A percentile compares a stretch with the other conserved stretches of the same genome.
Evolutionary conservation across 2,329 filamentous ascomycete genomes (phyloP).

Genomic region (Botrytis deweyae): DNA sequence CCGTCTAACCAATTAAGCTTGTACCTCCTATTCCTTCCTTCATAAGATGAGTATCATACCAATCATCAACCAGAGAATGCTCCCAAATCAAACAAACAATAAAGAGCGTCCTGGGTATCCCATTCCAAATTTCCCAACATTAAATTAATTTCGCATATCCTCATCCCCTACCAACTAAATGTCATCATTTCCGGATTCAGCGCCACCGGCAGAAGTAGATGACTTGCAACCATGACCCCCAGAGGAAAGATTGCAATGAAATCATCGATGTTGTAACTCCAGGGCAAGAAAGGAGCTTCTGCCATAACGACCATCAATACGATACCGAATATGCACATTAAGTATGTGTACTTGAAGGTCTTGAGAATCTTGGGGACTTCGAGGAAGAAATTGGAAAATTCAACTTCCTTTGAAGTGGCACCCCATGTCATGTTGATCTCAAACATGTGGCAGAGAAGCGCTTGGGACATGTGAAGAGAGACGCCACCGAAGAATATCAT

Average conservation of each 20-base stretch:
- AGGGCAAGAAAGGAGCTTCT: conserved; percentile 11
- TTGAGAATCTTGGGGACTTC: conserved; percentile 18
- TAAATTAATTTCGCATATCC: background rate
- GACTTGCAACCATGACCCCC: conserved; percentile 9
- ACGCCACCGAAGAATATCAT: conserved; percentile 75
- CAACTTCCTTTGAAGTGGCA: conserved; percentile 75
- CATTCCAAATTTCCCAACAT: background rate
- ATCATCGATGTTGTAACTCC: conserved; percentile 18
- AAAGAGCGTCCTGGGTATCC: background rate
- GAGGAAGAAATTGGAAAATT: conserved; percentile 40
- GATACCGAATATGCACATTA: conserved; percentile 8
- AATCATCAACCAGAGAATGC: background rate
- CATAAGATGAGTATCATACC: background rate
- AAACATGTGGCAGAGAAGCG: conserved; percentile 76
- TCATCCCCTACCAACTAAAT: conserved; percentile 17
- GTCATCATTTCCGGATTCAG: conserved; percentile 23
- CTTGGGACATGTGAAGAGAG: conserved; percentile 75
- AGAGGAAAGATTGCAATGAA: conserved; percentile 21
- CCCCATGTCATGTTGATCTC: conserved; percentile 83
- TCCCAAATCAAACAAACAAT: background rate
- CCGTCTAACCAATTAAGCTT: conserved; percentile 4
- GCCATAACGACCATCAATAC: conserved; percentile 17
- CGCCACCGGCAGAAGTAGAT: conserved; percentile 20
- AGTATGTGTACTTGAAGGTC: conserved; percentile 22
- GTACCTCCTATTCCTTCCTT: background rate